Base-by-base conservation (phyloP, 768 basidiomycete species). In the Tulasnella sp. region DNA sequence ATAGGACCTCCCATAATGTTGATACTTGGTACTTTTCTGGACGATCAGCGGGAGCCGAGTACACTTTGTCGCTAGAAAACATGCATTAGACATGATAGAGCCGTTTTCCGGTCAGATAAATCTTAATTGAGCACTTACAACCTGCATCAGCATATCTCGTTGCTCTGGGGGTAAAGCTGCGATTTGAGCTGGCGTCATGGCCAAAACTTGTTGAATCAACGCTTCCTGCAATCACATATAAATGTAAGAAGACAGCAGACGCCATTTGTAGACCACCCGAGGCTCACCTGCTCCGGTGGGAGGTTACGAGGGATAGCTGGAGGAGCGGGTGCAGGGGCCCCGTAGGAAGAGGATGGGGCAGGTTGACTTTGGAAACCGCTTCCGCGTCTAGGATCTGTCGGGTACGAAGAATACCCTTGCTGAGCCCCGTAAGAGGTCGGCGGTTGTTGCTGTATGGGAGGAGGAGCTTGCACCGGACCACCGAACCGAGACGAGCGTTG, bases 151-250 rank as follows among this genome's bases (percentile, higher is more conserved):
- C 13, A 84, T 84, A 0, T 82, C 85, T 48, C 83, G 81, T 73
- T 86, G 85, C 13, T 81, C 82, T 20, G 84, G 82, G 55, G 86
- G 85, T 70, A 87, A 77, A 3, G 83, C 83, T 18, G 83, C 82
- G 39, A 87, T 85, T 79, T 87, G 86, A 32, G 83, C 85, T 23
- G 83, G 83, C 13, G 86, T 84, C 77, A 87, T 82, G 61, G 81
- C 79, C 42, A 87, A 77, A 0, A 87, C 86, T 79, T 85, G 86
- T 74, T 67, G 61, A 16, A 85, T 81, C 42, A 87, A 81, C 82
- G 86, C 83, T 48, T 81, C 80, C 83, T 78, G 26, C 61, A 42
- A 15, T 72, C 75, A 44, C 37, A 48, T 3, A 44, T 79, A 61
- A 78, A 77, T 77, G 57, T 57, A 57, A 9, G 23, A 10, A 4